Conservation (phyloP, 2,329 filamentous ascomycete species). For the Fusarium agapanthi region DNA sequence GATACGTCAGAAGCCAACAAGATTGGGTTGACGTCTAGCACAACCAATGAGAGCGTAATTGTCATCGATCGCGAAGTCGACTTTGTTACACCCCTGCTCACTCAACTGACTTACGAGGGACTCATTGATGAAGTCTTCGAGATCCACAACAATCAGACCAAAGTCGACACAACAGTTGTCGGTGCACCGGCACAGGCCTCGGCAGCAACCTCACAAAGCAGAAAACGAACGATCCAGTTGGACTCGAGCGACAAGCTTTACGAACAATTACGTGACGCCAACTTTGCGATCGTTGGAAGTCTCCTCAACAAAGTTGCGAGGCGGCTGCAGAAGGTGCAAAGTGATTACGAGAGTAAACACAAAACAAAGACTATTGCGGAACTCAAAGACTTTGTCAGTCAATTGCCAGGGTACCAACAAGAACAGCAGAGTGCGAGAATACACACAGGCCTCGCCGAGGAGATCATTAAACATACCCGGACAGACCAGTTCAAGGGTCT, state of each 20-base stretch:
- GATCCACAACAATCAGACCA: constrained; percentile 90
- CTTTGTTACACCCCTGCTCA: constrained; percentile 89
- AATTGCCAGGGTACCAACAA: constrained; percentile 88
- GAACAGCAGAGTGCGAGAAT: constrained; percentile 93
- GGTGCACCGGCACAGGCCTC: constrained; percentile 74
- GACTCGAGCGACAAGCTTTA: constrained; percentile 92
- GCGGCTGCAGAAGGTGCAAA: constrained; percentile 81
- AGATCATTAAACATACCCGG: constrained; percentile 92
- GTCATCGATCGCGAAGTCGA: constrained; percentile 96
- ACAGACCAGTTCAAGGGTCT: constrained; percentile 88
- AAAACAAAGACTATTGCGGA: constrained; percentile 88
- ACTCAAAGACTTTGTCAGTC: constrained; percentile 93
- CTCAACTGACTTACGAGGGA: constrained; percentile 96
- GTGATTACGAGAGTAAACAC: constrained; percentile 90
- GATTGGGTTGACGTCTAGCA: constrained; percentile 82
- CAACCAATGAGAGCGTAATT: constrained; percentile 87
- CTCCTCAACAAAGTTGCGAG: constrained; percentile 91
- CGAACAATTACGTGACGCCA: constrained; percentile 85
- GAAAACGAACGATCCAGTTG: constrained; percentile 87
- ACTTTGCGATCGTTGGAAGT: constrained; percentile 93
- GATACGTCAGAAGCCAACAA: constrained; percentile 69
- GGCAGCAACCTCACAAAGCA: constrained; percentile 65
- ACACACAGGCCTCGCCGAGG: constrained; percentile 91
- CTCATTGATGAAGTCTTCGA: constrained; percentile 93
- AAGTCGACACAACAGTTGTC: constrained; percentile 89